Evolutionary conservation across 2,329 filamentous ascomycete genomes (phyloP), one percentile per base, ranked within the genome.

Genomic region (Xylaria sp.): DNA sequence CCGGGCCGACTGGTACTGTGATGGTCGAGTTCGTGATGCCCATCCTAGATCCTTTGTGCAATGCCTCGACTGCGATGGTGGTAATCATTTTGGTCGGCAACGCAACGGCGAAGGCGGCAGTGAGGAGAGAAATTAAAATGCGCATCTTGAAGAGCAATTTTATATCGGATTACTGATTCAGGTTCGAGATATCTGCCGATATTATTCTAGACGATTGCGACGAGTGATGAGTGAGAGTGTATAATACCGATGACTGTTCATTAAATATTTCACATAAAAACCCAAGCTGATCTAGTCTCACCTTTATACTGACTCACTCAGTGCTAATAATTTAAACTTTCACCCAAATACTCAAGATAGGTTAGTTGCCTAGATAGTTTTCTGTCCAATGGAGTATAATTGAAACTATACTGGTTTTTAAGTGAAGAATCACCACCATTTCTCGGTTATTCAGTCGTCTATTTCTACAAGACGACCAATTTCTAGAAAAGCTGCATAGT

Each of bases 111-210:
- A 51, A 28, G 40, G 33, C 42, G n/a, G 56, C 59, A 17, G 51
- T 3, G 7, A 69, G 26, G 59, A 69, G 59, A 26, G 59, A n/a
- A 28, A 51, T n/a, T 60, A 56, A 3, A 26, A 28, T 2, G 26
- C 48, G 63, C 67, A 69, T 69, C 26, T 51, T 66, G 59, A 49
- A 20, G 4, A 28, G 15, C 28, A 28, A 51, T 51, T 28, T 1
- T 51, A 13, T 17, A 17, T 28, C 28, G 11, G 48, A 28, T 28
- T 15, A 1, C 23, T 26, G 13, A 17, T 17, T 51, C 17, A 7
- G 13, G 28, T 51, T 17, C 28, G 13, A 28, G 23, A 2, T 15
- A 51, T 51, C n/a, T 15, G 5, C 48, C 6, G 48, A 51, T 51
- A 51, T 51, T 31, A 51, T 51, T 51, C 2, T 2, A 9, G 28